Conservation (phyloP, 2,329 filamentous ascomycete genomes). For the Lasiodiplodia hormozganensis region DNA sequence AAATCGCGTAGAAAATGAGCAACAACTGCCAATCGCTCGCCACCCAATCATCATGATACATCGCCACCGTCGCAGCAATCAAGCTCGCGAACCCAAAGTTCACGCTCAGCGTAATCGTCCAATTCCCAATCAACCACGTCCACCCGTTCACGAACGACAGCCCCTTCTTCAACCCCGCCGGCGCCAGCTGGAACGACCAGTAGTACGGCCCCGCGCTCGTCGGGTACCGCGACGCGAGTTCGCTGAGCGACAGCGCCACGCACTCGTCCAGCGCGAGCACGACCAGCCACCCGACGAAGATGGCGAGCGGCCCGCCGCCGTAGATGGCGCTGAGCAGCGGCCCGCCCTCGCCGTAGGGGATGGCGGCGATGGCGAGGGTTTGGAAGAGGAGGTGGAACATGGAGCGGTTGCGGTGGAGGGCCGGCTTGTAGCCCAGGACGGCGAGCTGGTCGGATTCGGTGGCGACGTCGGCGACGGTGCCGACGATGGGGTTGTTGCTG, state of each 20-base stretch:
- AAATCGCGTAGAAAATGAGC: slow-evolving; percentile 55
- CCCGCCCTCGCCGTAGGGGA: slow-evolving; percentile 60
- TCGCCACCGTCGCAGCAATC: slow-evolving; percentile 32
- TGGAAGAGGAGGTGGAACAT: slow-evolving; percentile 68
- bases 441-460: slow-evolving; percentile 39
- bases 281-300: slow-evolving; percentile 45
- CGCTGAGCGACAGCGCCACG: slow-evolving; percentile 38
- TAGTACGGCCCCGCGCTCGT: slow-evolving; percentile 49
- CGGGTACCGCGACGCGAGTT: slow-evolving; percentile 46
- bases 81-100: slow-evolving; percentile 60
- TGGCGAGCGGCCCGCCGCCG: slow-evolving; percentile 51
- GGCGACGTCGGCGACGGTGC: slow-evolving; percentile 34
- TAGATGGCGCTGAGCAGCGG: slow-evolving; percentile 52
- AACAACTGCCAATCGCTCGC: slow-evolving; percentile 59
- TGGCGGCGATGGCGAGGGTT: slow-evolving; percentile 66
- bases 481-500: neutral
- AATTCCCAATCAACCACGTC: slow-evolving; percentile 46
- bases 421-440: slow-evolving; percentile 64
- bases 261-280: slow-evolving; percentile 33
- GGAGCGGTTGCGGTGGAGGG: slow-evolving; percentile 65
- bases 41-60: slow-evolving; percentile 41
- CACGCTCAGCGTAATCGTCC: slow-evolving; percentile 40
- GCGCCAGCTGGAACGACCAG: slow-evolving; percentile 51
- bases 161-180: slow-evolving; percentile 49
- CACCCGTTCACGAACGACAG: slow-evolving; percentile 54